Evolutionary conservation across 257 asterid genomes (phyloP), one percentile per base, ranked within the genome.

Genomic region (Lycium ferocissimum): DNA sequence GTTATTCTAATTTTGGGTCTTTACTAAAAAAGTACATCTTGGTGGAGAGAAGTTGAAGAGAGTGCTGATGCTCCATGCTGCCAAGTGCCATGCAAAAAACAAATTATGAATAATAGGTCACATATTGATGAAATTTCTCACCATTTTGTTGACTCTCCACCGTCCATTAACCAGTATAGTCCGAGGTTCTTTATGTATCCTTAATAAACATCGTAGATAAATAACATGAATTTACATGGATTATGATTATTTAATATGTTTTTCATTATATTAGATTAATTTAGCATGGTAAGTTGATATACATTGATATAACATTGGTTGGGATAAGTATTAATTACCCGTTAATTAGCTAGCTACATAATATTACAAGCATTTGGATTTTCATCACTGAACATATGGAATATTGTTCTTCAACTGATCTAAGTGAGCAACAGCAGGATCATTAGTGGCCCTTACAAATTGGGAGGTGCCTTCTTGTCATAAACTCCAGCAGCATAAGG

Each of bases 401-500:
- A 26, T 89, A 92, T 69, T 94, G 91, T 87, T 95, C 93, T 87
- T 95, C 99, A 17, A 92, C 91, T 1, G 97, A 79, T 95, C 86
- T 58, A 93, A 89, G 37, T 94, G 91, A 76, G 90, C 97, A 79
- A 94, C 91, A 2, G 95, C 93, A 0, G 99, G 99, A 75, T 93
- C 96, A 54, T 83, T 43, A 0, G 96, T 94, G 12, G 88, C 89
- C 47, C 99, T 88, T 12, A 95, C 98, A 18, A 67, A 86, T 93
- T 93, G 0, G 98, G 87, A 13, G 99, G 98, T 2, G 99, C 99
- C 49, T 94, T 95, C 83, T 95, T 95, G 92, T 95, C 99, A 75
- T 95, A 95, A 61, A 95, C 97, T 8, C 94, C 98, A 2, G 94
- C 71, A 5, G 85, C 97, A 12, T 94, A 95, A 7, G 98, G 99